Evolutionary conservation across 371 early-diverging fungal species (phyloP), one percentile per base, ranked within the genome.

Genomic region (Rhizomucor pusillus): DNA sequence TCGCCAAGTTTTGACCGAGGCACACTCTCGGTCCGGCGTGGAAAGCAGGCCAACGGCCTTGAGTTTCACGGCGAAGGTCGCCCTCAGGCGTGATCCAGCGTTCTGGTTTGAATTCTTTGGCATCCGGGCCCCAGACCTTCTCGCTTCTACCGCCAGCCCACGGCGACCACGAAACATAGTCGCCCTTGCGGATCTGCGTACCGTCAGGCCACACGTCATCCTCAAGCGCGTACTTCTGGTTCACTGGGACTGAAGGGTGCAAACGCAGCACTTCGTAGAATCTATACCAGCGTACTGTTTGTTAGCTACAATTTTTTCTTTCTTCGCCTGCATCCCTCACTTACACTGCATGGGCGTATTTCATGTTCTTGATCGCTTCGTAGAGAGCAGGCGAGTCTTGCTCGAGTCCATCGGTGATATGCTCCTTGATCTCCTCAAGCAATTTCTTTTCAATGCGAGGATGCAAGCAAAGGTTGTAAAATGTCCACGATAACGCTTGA

Each of bases 161-260:
- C 4, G 81, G 63, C 3, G 60, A 59, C 82, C 79, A 86, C 12
- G 57, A 43, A 12, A 84, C 52, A 40, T 62, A 67, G 24, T 81
- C 77, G 1, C 85, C 87, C 39, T 77, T 77, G 23, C 71, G 67
- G 1, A 90, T 68, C 6, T 60, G 53, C n/a, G 80, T 79, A 5
- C 90, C 89, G 51, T 88, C 86, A 5, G 91, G 91, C 59, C 86
- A 74, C 2, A 84, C 56, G 62, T 86, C 85, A 54, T 87, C 89
- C 12, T 80, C 59, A 19, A 86, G 56, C 7, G 86, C 87, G 29
- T 66, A 60, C 67, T 89, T 90, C 39, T 75, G 63, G 29, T 88
- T 83, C 5, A 46, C 57, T 39, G 92, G 91, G 0, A 92, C 90
- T 11, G 82, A 77, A 0, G 91, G 90, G 62, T 86, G 78, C 9